These are phyloP conservation scores for Warburgia ugandensis DNA, from an alignment of 164 flowering plant species.

Conservation along the genomic window DNA sequence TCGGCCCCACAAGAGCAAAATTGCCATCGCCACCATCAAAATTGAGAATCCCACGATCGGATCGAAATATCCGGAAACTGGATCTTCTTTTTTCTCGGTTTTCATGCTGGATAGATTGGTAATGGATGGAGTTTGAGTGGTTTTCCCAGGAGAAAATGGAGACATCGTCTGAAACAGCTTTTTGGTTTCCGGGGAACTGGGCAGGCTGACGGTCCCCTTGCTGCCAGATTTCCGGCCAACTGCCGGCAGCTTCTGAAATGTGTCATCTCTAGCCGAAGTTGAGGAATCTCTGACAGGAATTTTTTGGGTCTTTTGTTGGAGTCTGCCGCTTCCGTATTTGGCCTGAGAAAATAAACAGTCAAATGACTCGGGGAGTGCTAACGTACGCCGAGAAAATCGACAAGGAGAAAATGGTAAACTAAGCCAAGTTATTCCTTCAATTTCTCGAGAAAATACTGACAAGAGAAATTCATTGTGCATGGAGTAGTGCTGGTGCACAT, in stretches of 20 bases:
- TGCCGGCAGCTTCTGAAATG: background rate
- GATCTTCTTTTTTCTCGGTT: background rate
- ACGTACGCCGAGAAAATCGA: too few species aligned
- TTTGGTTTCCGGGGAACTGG: background rate
- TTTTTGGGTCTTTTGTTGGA: background rate
- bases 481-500: too few species aligned
- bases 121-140: background rate
- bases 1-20: conserved; percentile 53
- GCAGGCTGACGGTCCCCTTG: background rate
- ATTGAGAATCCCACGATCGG: conserved; percentile 39
- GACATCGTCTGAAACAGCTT: background rate
- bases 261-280: background rate
- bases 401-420: too few species aligned
- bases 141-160: background rate
- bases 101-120: background rate
- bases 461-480: too few species aligned
- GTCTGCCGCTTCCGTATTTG: background rate
- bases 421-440: too few species aligned
- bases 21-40: conserved; percentile 32
- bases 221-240: background rate
- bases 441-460: too few species aligned
- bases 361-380: too few species aligned
- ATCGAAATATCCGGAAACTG: conserved; percentile 1
- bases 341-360: background rate
- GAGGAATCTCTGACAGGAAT: background rate